Evolutionary conservation across 768 basidiomycete species (phyloP).

Genomic region (Phanerodontia chrysosporium): DNA sequence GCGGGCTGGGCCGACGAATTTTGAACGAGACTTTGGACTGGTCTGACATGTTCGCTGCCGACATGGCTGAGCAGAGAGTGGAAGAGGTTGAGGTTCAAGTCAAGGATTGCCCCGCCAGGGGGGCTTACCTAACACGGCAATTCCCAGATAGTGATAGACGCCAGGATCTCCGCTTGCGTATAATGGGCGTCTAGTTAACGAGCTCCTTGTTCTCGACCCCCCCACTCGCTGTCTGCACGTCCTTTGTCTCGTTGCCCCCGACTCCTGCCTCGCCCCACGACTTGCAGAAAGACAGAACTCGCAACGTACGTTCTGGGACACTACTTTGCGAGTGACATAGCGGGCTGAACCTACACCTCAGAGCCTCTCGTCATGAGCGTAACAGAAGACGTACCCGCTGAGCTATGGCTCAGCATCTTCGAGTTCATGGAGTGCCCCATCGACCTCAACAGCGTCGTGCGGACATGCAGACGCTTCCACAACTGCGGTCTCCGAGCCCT

Average conservation of each 20-base stretch:
- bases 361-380: neutral
- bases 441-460: slow-evolving; percentile 31
- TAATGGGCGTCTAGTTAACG: neutral
- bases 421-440: slow-evolving; percentile 26
- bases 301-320: no score
- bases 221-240: no score
- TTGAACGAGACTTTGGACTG: slow-evolving; percentile 72
- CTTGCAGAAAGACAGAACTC: no score
- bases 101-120: neutral
- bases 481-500: slow-evolving; percentile 26
- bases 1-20: slow-evolving; percentile 72
- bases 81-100: neutral
- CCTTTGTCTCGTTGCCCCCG: neutral
- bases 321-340: no score
- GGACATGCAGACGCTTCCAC: slow-evolving; percentile 29
- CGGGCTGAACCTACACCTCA: no score
- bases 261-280: no score
- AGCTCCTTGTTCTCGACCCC: neutral
- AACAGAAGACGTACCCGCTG: slow-evolving; percentile 28
- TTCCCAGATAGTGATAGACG: neutral
- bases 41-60: slow-evolving; percentile 3
- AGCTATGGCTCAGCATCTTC: slow-evolving; percentile 37
- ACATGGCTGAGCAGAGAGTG: neutral
- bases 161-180: neutral
- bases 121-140: neutral